phyloP scores from a whole-genome alignment of 805 yeast genomes.

The Myxozyma geophila region DNA sequence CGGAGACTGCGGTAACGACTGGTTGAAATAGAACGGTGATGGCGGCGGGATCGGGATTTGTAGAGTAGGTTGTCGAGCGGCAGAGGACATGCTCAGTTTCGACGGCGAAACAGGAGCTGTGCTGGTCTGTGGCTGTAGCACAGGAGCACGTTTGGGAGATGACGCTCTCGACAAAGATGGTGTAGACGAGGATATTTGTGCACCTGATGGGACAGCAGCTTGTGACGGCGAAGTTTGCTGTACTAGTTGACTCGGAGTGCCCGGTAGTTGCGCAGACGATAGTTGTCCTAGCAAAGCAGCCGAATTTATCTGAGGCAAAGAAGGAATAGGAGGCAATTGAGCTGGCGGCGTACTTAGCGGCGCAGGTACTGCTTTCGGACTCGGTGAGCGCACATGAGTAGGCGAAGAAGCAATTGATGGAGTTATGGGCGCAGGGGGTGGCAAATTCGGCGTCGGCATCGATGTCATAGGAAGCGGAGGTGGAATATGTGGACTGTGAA shows the following conservation, averaged over 20 bases:
- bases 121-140: not conserved
- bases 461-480: slow-evolving; percentile 22
- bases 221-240: not conserved
- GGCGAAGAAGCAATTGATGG: slow-evolving; percentile 6
- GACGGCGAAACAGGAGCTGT: slow-evolving; percentile 17
- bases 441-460: slow-evolving; percentile 8
- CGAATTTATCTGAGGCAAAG: not conserved
- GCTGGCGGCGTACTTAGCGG: not conserved
- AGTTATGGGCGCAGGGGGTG: not conserved
- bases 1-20: slow-evolving; percentile 6
- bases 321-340: not conserved
- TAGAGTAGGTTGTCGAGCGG: slow-evolving; percentile 22
- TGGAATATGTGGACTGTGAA: slow-evolving; percentile 8
- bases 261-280: slow-evolving; percentile 2
- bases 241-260: not conserved
- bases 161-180: slow-evolving; percentile 13
- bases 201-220: not conserved
- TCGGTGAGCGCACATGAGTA: slow-evolving; percentile 7
- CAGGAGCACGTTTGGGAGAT: slow-evolving; percentile 21
- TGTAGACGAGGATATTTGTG: slow-evolving; percentile 5
- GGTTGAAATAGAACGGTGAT: slow-evolving; percentile 23
- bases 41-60: slow-evolving; percentile 35
- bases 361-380: slow-evolving; percentile 5
- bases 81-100: not conserved
- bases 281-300: slow-evolving; percentile 1